Evolutionary conservation across 495 filamentous ascomycete species (phyloP), one percentile per base, ranked within the genome.

Genomic region (Apiosordaria backusii): DNA sequence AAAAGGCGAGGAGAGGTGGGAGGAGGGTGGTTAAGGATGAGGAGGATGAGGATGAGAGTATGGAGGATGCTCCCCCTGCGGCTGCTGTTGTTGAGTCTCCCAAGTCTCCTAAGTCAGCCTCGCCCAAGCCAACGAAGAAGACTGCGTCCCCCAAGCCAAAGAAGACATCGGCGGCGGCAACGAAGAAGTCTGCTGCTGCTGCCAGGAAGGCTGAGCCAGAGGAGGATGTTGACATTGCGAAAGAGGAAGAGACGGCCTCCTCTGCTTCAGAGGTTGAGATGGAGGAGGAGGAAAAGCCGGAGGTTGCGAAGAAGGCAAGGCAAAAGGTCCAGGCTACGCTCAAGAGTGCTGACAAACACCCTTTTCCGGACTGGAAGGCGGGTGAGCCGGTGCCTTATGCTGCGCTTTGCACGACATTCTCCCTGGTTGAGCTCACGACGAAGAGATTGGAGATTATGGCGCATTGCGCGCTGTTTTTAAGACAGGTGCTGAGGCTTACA

Each of bases 321-420:
- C 86, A 94, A 71, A 91, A 91, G 70, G 85, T 95, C n/a, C 94
- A 97, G 71, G 87, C 88, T 3, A 89, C 87, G 4, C 76, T 97
- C 57, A 84, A 82, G 22, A 84, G 79, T 62, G 80, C 80, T 26
- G 78, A 77, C 13, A 90, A 91, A 66, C 91, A 96, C 75, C 90
- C 91, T 55, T 98, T 93, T 78, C 92, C 93, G 4, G 94, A 99
- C 76, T 99, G 95, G 95, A 88, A 91, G 72, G 76, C 89, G 21
- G 93, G 92, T 35, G 86, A 90, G 53, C 91, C 93, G 26, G 92
- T 97, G 0, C 95, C 95, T 13, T 99, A 98, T 70, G 96, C 93
- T 26, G 95, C 96, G 45, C 84, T 99, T 23, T 97, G 95, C 74
- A 92, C 87, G 6, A 97, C 95, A 0, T 98, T 99, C 74, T 96